phyloP scores from a whole-genome alignment of 768 basidiomycete species.

The Boletus vinaceobasis region DNA sequence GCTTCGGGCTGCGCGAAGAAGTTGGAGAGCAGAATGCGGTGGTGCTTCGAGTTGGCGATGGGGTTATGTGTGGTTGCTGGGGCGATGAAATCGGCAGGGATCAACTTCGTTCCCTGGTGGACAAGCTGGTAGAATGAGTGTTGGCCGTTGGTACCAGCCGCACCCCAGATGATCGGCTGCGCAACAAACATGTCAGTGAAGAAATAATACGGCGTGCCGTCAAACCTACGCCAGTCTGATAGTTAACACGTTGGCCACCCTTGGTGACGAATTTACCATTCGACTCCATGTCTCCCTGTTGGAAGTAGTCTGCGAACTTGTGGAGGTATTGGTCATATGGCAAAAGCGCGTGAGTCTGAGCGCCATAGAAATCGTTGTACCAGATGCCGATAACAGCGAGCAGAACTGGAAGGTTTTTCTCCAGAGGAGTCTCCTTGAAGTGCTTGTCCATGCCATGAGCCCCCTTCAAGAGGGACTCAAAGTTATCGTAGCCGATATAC shows the following conservation, averaged over 20 bases:
- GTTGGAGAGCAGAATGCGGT: conserved; percentile 95
- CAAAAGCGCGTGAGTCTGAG: conserved; percentile 92
- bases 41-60: conserved; percentile 82
- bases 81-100: conserved; percentile 90
- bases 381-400: conserved; percentile 89
- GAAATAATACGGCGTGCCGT: neutral
- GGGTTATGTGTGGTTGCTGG: conserved; percentile 90
- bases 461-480: conserved; percentile 82
- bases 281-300: conserved; percentile 99
- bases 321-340: conserved; percentile 99
- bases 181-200: neutral
- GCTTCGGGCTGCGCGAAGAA: conserved; percentile 99
- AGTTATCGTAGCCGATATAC: conserved; percentile 92
- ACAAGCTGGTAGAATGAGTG: conserved; percentile 99
- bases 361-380: conserved; percentile 99
- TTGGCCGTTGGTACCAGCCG: conserved; percentile 96
- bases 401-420: conserved; percentile 89
- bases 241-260: conserved; percentile 85
- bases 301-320: conserved; percentile 99
- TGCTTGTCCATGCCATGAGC: conserved; percentile 99
- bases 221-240: conserved; percentile 88
- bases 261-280: conserved; percentile 98
- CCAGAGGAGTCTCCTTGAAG: conserved; percentile 83
- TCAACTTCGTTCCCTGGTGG: conserved; percentile 90
- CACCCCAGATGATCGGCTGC: conserved; percentile 98